phyloP scores from a whole-genome alignment of 768 basidiomycete species.

The Piloderma croceum region DNA sequence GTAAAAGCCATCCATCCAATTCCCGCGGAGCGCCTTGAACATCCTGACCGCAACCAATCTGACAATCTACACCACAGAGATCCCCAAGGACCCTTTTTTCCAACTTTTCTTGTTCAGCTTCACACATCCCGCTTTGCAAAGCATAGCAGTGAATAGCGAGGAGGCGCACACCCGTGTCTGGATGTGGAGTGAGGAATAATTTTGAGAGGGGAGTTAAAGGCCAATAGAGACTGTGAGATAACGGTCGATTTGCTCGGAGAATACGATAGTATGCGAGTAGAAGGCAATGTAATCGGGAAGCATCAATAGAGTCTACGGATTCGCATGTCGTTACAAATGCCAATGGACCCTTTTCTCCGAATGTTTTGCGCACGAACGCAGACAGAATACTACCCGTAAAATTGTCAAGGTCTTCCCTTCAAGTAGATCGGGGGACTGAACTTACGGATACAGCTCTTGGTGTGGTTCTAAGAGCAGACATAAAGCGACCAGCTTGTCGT shows the following conservation, averaged over 20 bases:
- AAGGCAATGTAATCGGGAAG: slow-evolving; percentile 53
- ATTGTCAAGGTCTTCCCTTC: slow-evolving; percentile 10
- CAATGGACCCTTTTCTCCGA: slow-evolving; percentile 50
- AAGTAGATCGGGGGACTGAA: slow-evolving; percentile 13
- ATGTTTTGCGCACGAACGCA: slow-evolving; percentile 39
- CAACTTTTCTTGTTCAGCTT: slow-evolving; percentile 62
- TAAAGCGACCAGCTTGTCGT: slow-evolving; percentile 54
- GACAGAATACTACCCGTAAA: slow-evolving; percentile 46
- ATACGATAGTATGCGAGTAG: slow-evolving; percentile 82
- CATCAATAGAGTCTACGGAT: slow-evolving; percentile 30
- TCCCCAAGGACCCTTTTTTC: slow-evolving; percentile 61
- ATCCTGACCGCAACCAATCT: slow-evolving; percentile 49
- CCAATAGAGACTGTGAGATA: slow-evolving; percentile 65
- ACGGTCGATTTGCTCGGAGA: slow-evolving; percentile 63
- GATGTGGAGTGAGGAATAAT: slow-evolving; percentile 45
- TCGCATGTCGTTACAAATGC: slow-evolving; percentile 31
- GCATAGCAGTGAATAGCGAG: slow-evolving; percentile 79
- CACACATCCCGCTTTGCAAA: slow-evolving; percentile 70
- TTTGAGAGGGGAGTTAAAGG: slow-evolving; percentile 35
- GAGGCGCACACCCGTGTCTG: slow-evolving; percentile 58
- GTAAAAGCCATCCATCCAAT: slow-evolving; percentile 81
- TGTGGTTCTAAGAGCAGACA: slow-evolving; percentile 61
- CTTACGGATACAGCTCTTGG: slow-evolving; percentile 69
- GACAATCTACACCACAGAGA: slow-evolving; percentile 53
- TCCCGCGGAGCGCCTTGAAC: slow-evolving; percentile 38